These are phyloP conservation scores for Colletotrichum chlorophyti DNA, from an alignment of 2,329 filamentous ascomycete species.

Conservation along the genomic window DNA sequence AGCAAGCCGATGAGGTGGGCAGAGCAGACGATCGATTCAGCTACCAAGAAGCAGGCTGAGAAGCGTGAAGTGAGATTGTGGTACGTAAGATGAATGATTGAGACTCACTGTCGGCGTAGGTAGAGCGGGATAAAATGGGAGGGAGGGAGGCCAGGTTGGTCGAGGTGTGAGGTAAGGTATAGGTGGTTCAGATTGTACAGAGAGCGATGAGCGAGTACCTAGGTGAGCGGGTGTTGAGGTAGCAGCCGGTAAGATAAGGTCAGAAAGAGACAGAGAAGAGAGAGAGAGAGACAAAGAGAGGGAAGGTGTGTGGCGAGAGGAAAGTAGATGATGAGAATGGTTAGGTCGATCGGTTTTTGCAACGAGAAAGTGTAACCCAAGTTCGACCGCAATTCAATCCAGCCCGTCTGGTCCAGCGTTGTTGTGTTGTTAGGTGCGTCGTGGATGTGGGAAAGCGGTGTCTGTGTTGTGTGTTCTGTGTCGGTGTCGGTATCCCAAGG, in stretches of 20 bases:
- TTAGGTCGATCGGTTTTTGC: conserved; percentile 24
- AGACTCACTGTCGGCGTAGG: too few species aligned
- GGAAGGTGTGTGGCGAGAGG: background rate
- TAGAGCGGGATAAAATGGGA: background rate
- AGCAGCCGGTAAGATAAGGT: too few species aligned
- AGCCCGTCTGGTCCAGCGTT: background rate
- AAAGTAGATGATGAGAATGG: conserved; percentile 18
- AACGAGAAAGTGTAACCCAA: conserved; percentile 7
- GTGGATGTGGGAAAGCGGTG: too few species aligned
- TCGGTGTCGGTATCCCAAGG: conserved; percentile 14
- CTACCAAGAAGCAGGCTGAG: too few species aligned
- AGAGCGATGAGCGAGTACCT: too few species aligned
- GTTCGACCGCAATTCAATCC: conserved; percentile 1
- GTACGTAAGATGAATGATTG: too few species aligned
- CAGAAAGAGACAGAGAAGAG: background rate
- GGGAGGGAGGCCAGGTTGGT: background rate
- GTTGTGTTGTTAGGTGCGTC: too few species aligned
- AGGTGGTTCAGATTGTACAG: too few species aligned
- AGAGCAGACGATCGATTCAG: too few species aligned
- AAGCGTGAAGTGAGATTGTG: background rate
- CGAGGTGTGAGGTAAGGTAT: background rate
- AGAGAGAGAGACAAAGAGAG: background rate
- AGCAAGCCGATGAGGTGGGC: background rate
- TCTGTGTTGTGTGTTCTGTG: too few species aligned
- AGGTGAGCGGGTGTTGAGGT: too few species aligned